Conservation (phyloP, 148 eudicot genomes). For the Rhododendron kiyosumense region DNA sequence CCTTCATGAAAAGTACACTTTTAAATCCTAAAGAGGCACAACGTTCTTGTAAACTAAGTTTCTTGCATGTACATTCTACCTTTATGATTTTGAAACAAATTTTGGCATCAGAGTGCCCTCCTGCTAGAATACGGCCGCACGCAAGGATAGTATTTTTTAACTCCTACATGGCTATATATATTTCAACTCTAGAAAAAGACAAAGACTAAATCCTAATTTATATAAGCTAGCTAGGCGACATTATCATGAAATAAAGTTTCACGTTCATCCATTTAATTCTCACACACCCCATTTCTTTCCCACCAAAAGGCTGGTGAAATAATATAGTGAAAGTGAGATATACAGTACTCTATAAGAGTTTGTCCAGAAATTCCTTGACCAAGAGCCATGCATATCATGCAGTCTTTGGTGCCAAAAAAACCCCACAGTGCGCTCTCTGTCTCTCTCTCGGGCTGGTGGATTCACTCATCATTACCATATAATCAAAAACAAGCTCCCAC, state of each 20-base stretch:
- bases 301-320: background rate
- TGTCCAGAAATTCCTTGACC: background rate
- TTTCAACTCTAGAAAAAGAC: background rate
- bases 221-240: background rate
- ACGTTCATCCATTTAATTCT: background rate
- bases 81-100: too few relatives aligned
- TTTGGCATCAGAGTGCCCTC: too few relatives aligned
- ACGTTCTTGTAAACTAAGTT: too few relatives aligned
- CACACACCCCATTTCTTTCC: background rate
- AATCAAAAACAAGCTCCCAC: constrained; percentile 20
- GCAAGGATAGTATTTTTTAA: background rate
- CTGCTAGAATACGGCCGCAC: too few relatives aligned
- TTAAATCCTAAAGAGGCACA: too few relatives aligned
- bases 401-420: background rate
- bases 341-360: background rate
- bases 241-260: too few relatives aligned
- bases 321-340: background rate
- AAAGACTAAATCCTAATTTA: background rate
- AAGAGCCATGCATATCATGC: constrained; percentile 1
- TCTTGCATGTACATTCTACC: background rate
- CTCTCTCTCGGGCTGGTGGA: constrained; percentile 20
- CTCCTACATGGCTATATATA: background rate
- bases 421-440: background rate
- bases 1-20: too few relatives aligned
- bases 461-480: constrained; percentile 32